These are phyloP conservation scores for Bruguiera hainesii DNA, from an alignment of 441 rosid species.

Conservation along the genomic window DNA sequence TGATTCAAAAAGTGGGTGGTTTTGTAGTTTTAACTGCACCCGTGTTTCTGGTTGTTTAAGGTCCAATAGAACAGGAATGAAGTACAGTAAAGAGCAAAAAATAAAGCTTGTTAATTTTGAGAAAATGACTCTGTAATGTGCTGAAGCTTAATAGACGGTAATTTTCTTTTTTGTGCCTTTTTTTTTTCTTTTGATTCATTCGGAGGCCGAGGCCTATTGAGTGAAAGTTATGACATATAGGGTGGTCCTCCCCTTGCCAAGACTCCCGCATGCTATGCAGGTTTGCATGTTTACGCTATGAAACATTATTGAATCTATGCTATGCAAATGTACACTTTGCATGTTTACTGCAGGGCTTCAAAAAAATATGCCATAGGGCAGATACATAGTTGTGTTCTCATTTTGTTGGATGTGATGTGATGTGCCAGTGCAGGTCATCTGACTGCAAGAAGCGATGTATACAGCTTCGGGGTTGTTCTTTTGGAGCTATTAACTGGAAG, in stretches of 20 bases:
- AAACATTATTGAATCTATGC: background rate
- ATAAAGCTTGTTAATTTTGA: background rate
- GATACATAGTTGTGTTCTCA: background rate
- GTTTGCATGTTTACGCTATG: background rate
- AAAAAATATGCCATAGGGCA: background rate
- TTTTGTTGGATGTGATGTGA: constrained; percentile 21
- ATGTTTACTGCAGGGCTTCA: background rate
- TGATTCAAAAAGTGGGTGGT: background rate
- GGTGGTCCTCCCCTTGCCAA: too few species aligned
- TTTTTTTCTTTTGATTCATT: too few species aligned
- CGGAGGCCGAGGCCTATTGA: too few species aligned
- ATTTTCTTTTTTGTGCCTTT: too few species aligned
- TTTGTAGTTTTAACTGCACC: background rate
- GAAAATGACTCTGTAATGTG: background rate
- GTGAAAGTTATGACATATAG: too few species aligned
- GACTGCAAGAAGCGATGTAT: constrained; percentile 94
- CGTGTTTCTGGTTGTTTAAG: background rate
- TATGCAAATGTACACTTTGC: background rate
- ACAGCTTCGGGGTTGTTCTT: constrained; percentile 96
- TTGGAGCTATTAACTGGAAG: constrained; percentile 92
- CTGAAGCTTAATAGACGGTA: background rate
- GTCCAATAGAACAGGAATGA: background rate
- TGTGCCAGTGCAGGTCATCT: constrained; percentile 72
- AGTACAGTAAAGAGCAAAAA: background rate
- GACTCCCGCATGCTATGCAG: too few species aligned